Conservation (phyloP, 2,329 filamentous ascomycete genomes). For the Pseudogymnoascus pannorum region DNA sequence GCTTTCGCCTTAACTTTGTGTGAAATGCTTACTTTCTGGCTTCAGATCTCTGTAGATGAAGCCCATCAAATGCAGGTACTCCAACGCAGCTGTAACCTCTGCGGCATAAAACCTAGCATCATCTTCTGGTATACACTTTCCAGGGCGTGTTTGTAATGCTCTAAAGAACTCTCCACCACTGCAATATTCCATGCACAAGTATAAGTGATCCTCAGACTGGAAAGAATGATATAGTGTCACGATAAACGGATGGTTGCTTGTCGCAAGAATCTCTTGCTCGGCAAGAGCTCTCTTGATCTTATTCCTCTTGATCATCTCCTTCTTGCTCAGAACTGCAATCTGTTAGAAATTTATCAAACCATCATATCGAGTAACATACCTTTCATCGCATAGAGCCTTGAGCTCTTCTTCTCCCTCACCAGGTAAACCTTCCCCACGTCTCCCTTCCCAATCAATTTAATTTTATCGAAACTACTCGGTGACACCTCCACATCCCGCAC, state of each 20-base stretch:
- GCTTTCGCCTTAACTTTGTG: slow-evolving; percentile 14
- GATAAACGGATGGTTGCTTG: slow-evolving; percentile 98
- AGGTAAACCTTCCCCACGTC: slow-evolving; percentile 98
- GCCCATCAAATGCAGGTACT: slow-evolving; percentile 97
- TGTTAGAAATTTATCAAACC: slow-evolving; percentile 30
- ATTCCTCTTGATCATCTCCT: slow-evolving; percentile 99
- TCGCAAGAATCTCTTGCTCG: slow-evolving; percentile 95
- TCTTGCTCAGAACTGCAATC: slow-evolving; percentile 82
- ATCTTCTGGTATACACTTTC: slow-evolving; percentile 95
- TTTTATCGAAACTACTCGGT: slow-evolving; percentile 96
- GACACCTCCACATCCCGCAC: slow-evolving; percentile 94
- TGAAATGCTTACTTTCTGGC: slow-evolving; percentile 72
- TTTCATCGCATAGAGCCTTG: slow-evolving; percentile 95
- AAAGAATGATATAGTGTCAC: slow-evolving; percentile 98
- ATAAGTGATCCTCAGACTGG: slow-evolving; percentile 96
- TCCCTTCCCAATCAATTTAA: slow-evolving; percentile 97
- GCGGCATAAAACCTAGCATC: slow-evolving; percentile 96
- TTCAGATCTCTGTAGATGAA: slow-evolving; percentile 99
- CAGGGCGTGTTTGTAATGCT: slow-evolving; percentile 88
- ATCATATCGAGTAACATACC: slow-evolving; percentile 46
- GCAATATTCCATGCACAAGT: slow-evolving; percentile 99
- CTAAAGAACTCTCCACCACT: slow-evolving; percentile 98
- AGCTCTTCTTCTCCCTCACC: slow-evolving; percentile 96
- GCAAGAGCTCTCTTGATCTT: slow-evolving; percentile 98
- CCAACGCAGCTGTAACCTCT: slow-evolving; percentile 90